Evolutionary conservation across 306 rosid genomes (phyloP), one percentile per base, ranked within the genome.

Genomic region (Pyrus communis): DNA sequence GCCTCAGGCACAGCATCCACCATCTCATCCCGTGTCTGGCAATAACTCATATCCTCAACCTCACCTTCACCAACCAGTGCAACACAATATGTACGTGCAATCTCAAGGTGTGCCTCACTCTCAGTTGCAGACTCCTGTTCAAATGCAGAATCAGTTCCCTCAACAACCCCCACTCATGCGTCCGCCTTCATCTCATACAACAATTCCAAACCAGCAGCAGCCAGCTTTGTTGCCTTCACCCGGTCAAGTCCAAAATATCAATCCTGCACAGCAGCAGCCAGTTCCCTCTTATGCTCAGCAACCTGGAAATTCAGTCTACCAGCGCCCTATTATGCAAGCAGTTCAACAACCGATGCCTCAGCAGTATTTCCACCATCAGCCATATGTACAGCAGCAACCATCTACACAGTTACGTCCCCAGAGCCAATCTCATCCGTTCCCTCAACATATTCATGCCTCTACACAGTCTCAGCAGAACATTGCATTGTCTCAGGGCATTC

Each of bases 141-240:
- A 85, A 60, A 65, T 80, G 79, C 96, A 85, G 77, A 81, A 80
- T 77, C 97, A 90, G 74, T 83, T 85, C 58, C 87, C 92, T 74
- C 93, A 83, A 74, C 91, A 90, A 85, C 77, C 79, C 72, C 89
- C 89, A 73, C 52, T 78, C 17, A 70, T 82, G 85, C 96, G 83
- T 45, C 96, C 96, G 5, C 82, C 86, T 25, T 91, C 74, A 70
- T 85, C 95, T 73, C 86, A 80, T 81, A 77, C 86, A 69, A 76
- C 88, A 69, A 78, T 84, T 82, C 88, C 89, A 73, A 88, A 77
- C 78, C 98, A 90, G 85, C 95, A 86, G 77, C 93, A 86, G 78
- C 81, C 79, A 55, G 78, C 78, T 67, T 82, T 82, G 66, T 67
- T 91, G 81, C 90, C 91, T 76, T 86, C 91, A 38, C 73, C 88